Conservation (phyloP, 148 eudicot species). For the Vaccinium vitisidaea region DNA sequence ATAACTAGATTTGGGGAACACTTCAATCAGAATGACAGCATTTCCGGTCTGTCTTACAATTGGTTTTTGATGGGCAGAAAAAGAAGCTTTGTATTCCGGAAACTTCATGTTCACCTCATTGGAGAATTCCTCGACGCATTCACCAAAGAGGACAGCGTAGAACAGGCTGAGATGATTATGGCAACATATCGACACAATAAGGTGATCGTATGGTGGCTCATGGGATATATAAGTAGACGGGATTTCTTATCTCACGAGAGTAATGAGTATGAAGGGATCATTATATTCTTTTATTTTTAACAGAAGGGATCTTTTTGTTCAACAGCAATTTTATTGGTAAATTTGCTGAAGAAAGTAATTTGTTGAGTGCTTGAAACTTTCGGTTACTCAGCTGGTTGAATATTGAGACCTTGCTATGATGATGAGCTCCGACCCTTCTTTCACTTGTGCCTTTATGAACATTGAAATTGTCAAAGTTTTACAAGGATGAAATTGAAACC, state of each 20-base stretch:
- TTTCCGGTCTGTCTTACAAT: background rate
- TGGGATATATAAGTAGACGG: background rate
- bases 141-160: background rate
- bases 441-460: background rate
- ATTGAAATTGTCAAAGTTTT: too few species aligned
- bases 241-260: background rate
- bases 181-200: background rate
- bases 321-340: background rate
- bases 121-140: constrained; percentile 4
- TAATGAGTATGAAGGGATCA: background rate
- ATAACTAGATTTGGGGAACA: background rate
- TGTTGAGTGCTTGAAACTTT: background rate
- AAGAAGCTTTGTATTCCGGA: constrained; percentile 50
- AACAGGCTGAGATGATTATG: background rate
- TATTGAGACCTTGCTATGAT: background rate
- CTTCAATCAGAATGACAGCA: background rate
- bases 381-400: background rate
- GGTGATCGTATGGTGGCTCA: background rate
- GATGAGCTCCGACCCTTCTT: background rate
- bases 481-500: too few species aligned
- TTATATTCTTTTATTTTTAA: background rate
- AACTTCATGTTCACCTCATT: constrained; percentile 52
- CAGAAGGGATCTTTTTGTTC: background rate
- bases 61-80: constrained; percentile 33
- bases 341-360: background rate